A percentile compares a stretch with the other conserved stretches of the same genome.
phyloP scores from a whole-genome alignment of 768 basidiomycete genomes.

The Macrolepiota albuminosa region DNA sequence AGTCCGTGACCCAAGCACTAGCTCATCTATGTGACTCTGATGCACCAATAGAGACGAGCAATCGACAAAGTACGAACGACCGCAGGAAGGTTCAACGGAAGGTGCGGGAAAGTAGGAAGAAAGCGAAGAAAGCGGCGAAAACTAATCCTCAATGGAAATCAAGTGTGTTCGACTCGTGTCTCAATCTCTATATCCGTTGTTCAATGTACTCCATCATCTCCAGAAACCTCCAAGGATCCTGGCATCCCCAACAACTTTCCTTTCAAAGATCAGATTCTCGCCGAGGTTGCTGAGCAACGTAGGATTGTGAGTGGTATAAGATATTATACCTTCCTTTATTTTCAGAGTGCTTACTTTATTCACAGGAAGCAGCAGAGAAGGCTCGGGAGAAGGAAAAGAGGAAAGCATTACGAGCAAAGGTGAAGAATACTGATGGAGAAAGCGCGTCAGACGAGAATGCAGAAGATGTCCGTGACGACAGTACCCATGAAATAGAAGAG shows the following conservation, averaged over 20 bases:
- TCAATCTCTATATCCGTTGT: not conserved
- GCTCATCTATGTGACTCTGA: not conserved
- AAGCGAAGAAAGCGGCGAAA: constrained; percentile 68
- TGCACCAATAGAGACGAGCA: constrained; percentile 68
- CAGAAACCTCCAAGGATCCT: constrained; percentile 83
- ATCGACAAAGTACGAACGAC: constrained; percentile 67
- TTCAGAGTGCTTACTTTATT: not conserved
- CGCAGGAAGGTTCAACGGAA: constrained; percentile 73
- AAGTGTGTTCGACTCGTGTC: constrained; percentile 43
- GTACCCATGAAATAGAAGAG: constrained; percentile 24
- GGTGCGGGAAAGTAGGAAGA: constrained; percentile 70
- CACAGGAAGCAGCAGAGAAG: constrained; percentile 75
- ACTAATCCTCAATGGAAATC: constrained; percentile 87
- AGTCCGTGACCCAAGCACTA: constrained; percentile 6
- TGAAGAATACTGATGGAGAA: constrained; percentile 7
- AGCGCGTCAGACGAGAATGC: constrained; percentile 6
- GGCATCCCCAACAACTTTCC: constrained; percentile 93
- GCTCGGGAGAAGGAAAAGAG: constrained; percentile 61
- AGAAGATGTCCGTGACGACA: constrained; percentile 20
- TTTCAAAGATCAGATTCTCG: constrained; percentile 91
- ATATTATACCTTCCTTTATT: not conserved
- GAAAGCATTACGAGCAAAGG: constrained; percentile 33
- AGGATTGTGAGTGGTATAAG: constrained; percentile 46
- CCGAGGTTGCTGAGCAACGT: constrained; percentile 82
- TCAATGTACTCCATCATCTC: not conserved